phyloP scores from a whole-genome alignment of 169 alveolate species.

The Miamiensis avidus region DNA sequence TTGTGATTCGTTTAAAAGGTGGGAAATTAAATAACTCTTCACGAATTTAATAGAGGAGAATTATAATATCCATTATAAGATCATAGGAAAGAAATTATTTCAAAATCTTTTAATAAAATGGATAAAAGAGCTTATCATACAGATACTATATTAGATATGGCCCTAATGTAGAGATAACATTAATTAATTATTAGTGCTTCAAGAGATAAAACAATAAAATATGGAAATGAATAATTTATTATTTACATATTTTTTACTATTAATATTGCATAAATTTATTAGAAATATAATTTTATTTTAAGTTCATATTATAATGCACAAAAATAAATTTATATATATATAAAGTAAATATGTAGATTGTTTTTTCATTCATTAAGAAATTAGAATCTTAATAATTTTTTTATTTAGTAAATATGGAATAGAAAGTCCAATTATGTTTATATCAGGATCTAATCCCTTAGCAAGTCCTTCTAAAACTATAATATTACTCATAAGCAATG shows the following conservation, averaged over 20 bases:
- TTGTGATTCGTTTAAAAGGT: not conserved
- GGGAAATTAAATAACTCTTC: not conserved
- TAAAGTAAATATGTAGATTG: no score
- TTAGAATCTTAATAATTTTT: not conserved
- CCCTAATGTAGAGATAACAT: constrained; percentile 22
- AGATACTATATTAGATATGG: constrained; percentile 44
- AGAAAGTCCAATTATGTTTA: constrained; percentile 26
- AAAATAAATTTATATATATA: no score
- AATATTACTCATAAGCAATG: constrained; percentile 27
- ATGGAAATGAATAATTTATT: constrained; percentile 41
- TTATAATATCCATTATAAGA: not conserved
- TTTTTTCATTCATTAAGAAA: not conserved
- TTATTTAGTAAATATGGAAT: constrained; percentile 22
- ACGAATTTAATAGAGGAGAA: constrained; percentile 5
- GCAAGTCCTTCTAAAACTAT: constrained; percentile 39
- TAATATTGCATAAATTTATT: no score
- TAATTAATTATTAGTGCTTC: constrained; percentile 13
- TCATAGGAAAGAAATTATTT: constrained; percentile 7
- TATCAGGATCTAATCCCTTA: constrained; percentile 21
- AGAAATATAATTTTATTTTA: no score
- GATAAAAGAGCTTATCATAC: constrained; percentile 26
- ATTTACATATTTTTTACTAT: no score
- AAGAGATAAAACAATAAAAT: constrained; percentile 38
- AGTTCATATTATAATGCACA: no score
- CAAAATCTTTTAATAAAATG: not conserved